Conservation (phyloP, 1,139 yeast genomes). For the Pichia inconspicua region DNA sequence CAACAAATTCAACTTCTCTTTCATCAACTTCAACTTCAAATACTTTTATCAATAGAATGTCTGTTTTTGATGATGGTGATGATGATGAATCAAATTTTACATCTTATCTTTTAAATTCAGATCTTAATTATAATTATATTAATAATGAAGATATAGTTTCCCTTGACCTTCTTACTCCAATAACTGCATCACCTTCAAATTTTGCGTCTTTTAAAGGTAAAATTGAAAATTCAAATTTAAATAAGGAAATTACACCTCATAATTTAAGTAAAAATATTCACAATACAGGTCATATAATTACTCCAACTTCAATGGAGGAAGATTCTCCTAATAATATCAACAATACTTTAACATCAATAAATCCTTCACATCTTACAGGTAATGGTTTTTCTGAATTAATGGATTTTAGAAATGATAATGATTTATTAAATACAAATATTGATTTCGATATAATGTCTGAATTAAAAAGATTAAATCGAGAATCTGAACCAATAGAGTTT, state of each 20-base stretch:
- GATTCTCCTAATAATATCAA: background rate
- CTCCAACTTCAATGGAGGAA: constrained; percentile 13
- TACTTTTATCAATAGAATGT: background rate
- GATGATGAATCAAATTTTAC: background rate
- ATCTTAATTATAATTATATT: constrained; percentile 3
- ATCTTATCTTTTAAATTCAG: background rate
- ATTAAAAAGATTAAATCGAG: constrained; percentile 6
- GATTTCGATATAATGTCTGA: constrained; percentile 20
- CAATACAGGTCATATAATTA: constrained; percentile 9
- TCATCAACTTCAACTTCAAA: background rate
- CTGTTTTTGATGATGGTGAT: background rate
- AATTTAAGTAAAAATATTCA: constrained; percentile 1
- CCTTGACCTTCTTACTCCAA: constrained; percentile 20
- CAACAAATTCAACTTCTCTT: background rate
- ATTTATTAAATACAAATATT: constrained; percentile 13
- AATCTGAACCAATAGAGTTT: background rate
- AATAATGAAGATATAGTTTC: constrained; percentile 13
- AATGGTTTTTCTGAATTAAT: constrained; percentile 21
- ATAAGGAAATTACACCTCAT: constrained; percentile 3
- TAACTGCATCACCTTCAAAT: constrained; percentile 15
- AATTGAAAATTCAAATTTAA: background rate
- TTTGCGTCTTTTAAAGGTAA: background rate
- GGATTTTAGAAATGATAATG: constrained; percentile 20
- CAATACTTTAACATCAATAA: background rate
- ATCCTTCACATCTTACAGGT: constrained; percentile 5